Percentiles rank a stretch among this genome's conserved stretches.
Conservation (phyloP, 768 basidiomycete species). For the Kwoniella heveanensis region DNA sequence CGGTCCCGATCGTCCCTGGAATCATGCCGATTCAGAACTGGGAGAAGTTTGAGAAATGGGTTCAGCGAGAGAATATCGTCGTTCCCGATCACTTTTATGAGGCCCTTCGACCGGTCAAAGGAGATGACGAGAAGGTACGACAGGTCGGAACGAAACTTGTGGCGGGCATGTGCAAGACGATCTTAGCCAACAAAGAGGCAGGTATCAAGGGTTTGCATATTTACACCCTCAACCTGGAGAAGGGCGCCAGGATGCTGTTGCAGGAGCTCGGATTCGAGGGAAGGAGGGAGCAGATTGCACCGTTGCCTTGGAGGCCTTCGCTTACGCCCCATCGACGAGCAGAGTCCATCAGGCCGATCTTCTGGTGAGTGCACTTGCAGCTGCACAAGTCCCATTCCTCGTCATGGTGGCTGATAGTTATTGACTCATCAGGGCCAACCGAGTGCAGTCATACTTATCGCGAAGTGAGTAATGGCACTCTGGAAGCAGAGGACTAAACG, state of each 20-base stretch:
- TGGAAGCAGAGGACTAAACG: background rate
- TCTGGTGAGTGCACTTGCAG: conserved; percentile 62
- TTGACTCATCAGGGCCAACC: conserved; percentile 68
- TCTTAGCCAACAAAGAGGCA: conserved; percentile 70
- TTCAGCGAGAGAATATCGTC: conserved; percentile 56
- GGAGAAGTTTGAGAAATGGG: conserved; percentile 83
- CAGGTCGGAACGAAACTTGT: conserved; percentile 92
- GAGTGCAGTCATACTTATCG: conserved; percentile 89
- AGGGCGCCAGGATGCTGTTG: conserved; percentile 90
- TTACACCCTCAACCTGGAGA: conserved; percentile 97
- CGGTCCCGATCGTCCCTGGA: conserved; percentile 87
- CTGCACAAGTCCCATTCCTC: too few relatives aligned
- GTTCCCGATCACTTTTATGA: conserved; percentile 78
- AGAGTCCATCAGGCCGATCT: conserved; percentile 95
- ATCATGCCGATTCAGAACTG: conserved; percentile 94
- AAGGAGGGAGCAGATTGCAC: conserved; percentile 76
- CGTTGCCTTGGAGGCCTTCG: conserved; percentile 95
- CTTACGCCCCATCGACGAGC: conserved; percentile 87
- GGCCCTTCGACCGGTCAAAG: conserved; percentile 80
- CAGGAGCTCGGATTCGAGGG: conserved; percentile 76
- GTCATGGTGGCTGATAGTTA: too few relatives aligned
- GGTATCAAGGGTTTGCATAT: conserved; percentile 90
- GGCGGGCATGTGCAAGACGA: conserved; percentile 87
- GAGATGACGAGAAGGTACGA: conserved; percentile 88
- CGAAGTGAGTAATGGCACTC: conserved; percentile 61